phyloP scores from a whole-genome alignment of 2,329 filamentous ascomycete species.

The Aspergillus novoparasiticus region DNA sequence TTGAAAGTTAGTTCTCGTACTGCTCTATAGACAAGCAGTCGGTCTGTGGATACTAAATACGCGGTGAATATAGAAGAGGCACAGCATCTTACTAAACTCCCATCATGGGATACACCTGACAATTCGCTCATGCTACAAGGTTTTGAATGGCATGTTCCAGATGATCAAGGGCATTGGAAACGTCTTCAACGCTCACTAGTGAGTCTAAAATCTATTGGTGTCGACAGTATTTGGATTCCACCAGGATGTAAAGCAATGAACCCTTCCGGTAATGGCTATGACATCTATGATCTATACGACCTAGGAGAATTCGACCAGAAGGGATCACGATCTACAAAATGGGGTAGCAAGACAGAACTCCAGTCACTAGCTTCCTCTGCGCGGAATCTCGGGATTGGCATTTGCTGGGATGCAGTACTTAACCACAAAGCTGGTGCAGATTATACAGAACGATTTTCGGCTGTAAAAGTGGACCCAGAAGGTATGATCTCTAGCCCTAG shows the following conservation, averaged over 20 bases:
- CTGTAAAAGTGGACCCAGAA: conserved; percentile 64
- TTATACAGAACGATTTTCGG: conserved; percentile 62
- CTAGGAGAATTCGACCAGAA: conserved; percentile 75
- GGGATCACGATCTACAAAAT: conserved; percentile 64
- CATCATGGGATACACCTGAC: conserved; percentile 36
- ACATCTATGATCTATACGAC: conserved; percentile 71
- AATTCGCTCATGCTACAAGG: conserved; percentile 64
- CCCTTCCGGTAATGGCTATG: conserved; percentile 66
- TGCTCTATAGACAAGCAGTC: neutral
- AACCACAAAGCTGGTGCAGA: conserved; percentile 74
- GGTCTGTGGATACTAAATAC: conserved; percentile 2
- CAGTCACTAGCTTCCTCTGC: conserved; percentile 46
- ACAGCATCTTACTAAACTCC: conserved; percentile 26
- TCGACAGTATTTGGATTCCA: conserved; percentile 68
- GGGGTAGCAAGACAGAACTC: conserved; percentile 68
- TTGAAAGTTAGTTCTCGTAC: conserved; percentile 23
- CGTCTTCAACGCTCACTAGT: conserved; percentile 58
- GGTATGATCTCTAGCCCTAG: conserved; percentile 25
- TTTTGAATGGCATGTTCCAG: conserved; percentile 73
- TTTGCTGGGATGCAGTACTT: conserved; percentile 71
- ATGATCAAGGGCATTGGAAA: conserved; percentile 62
- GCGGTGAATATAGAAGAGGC: conserved; percentile 23
- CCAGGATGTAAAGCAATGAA: conserved; percentile 70
- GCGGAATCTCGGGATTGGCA: conserved; percentile 53
- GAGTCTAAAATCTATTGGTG: conserved; percentile 59